Base-by-base conservation (phyloP, 1,284 basidiomycete species). In the Meira miltonrushii region DNA sequence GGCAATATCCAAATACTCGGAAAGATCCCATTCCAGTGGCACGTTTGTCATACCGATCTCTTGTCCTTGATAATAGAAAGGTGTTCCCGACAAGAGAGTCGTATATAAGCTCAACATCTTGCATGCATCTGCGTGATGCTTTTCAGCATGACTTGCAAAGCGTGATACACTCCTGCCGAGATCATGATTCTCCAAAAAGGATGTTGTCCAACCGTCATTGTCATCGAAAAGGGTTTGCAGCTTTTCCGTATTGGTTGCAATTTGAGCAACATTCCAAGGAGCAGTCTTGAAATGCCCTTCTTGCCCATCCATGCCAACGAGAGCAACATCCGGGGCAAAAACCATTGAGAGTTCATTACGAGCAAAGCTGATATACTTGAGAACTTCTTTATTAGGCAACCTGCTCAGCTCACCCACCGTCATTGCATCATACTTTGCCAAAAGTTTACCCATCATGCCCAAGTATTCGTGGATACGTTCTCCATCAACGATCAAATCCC, bases 41-140 rank as follows among this genome's bases (percentile, higher is more conserved):
- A 87, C 83, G 62, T 89, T 89, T 78, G 81, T 83, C 78, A 87
- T 81, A 0, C 84, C 88, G 0, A 89, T 82, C 56, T 71, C 69
- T 46, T 71, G 57, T 25, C 88, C 87, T 78, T 89, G 86, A 75
- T 85, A 88, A 15, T 89, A 80, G 72, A 85, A 89, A 63, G 86
- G 77, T 10, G 88, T 87, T 1, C 88, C 88, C 0, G 82, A 80
- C 51, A 86, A 83, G 0, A 85, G 83, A 40, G 83, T 80, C 66
- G 87, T 82, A 54, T 88, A 77, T 25, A 87, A 79, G 0, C 85
- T 83, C 17, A 89, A 77, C 74, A 88, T 77, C 72, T 88, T 88
- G 9, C 84, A 86, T 1, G 84, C 84, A 7, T 80, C 68, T 1
- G 78, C 75, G 4, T 86, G 82, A 80, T 83, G 84, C 65, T 82